Evolutionary conservation across 2,329 filamentous ascomycete genomes (phyloP), one percentile per base, ranked within the genome.

Genomic region (Trichoderma harzianum): DNA sequence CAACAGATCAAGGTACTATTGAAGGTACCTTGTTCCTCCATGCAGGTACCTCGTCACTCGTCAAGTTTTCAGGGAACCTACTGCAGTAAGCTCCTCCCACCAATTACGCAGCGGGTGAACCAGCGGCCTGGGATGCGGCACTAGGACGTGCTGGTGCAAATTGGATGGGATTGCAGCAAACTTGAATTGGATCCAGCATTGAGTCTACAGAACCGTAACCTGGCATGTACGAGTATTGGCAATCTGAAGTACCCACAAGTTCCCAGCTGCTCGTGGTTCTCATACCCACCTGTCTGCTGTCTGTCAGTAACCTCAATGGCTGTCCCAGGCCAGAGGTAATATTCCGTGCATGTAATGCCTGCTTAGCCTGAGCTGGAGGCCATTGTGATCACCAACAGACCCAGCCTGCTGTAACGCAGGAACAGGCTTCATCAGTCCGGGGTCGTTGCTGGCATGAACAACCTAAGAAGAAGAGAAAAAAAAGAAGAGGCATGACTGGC

Each of bases 331-430:
- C 26, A 58, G 55, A 60, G 28, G 57, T 57, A 57, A 57, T 24
- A 53, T 53, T 53, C 21, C 47, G 53, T 28, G 26, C 53, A 26
- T 57, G 53, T 60, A 34, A 24, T 24, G n/a, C 57, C 57, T 60
- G 47, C 57, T 32, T 58, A 58, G 26, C 55, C 4, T 12, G 57
- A 28, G 34, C 36, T 39, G 24, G 26, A 39, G 16, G 51, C 65
- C 65, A 58, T 47, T 43, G 65, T 60, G 53, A 32, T 55, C 36
- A 43, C 34, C 32, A 34, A 5, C 30, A n/a, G 57, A 34, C 57
- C 57, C 57, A 60, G 57, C 28, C 57, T 24, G 18, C 53, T 69
- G 66, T 34, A 69, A 61, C 66, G 34, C 55, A 69, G 53, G 65
- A 69, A 69, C 55, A 39, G 57, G 53, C 55, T 18, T 69, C 16